Conservation (phyloP, 2,329 filamentous ascomycete species). For the Shiraia bambusicola region DNA sequence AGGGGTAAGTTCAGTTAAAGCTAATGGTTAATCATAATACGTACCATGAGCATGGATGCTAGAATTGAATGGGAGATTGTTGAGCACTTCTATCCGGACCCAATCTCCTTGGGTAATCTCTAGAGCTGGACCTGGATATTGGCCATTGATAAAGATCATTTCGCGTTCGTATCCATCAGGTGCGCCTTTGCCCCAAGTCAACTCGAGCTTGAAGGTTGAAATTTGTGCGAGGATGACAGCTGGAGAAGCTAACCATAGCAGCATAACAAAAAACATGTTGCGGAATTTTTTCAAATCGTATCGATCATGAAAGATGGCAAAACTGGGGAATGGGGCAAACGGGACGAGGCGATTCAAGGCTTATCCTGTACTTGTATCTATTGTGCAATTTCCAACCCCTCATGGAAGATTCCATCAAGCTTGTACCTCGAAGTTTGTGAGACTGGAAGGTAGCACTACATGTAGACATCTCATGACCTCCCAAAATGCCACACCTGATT, state of each 20-base stretch:
- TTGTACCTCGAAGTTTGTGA: no score
- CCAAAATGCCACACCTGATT: background rate
- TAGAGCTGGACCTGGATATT: constrained; percentile 28
- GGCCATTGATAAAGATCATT: constrained; percentile 30
- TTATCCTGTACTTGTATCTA: no score
- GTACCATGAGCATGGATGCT: constrained; percentile 55
- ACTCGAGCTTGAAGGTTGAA: constrained; percentile 18
- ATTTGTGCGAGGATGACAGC: constrained; percentile 9
- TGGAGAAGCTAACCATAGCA: constrained; percentile 10
- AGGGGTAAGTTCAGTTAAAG: background rate
- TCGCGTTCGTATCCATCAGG: constrained; percentile 29
- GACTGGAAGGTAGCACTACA: background rate
- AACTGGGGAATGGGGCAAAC: background rate
- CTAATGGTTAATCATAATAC: background rate
- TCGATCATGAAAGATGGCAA: constrained; percentile 1
- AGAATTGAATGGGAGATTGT: constrained; percentile 51
- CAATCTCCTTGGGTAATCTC: constrained; percentile 25
- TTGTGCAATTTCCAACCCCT: no score
- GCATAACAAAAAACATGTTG: constrained; percentile 15
- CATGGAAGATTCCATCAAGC: no score
- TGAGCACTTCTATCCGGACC: constrained; percentile 44
- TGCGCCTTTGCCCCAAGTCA: constrained; percentile 23
- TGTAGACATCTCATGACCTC: background rate
- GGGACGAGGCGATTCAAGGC: no score
- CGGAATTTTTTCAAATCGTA: background rate